Conservation (phyloP, 768 basidiomycete species). For the Lentinus brumalis region DNA sequence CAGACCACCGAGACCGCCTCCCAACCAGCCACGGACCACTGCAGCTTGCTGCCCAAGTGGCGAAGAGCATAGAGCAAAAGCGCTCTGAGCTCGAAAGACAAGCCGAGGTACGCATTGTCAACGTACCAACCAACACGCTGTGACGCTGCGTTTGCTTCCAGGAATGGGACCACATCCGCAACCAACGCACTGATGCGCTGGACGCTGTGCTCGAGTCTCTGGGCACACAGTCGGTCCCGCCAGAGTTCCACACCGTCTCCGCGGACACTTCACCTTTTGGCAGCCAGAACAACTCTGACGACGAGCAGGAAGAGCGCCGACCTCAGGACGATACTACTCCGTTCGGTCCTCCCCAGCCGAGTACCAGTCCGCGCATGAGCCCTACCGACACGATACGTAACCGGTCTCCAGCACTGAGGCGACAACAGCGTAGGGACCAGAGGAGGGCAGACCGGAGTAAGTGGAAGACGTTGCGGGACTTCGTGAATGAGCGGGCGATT, state of each 20-base stretch:
- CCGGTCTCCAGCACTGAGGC: constrained; percentile 21
- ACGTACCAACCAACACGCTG: neutral
- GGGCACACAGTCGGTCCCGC: constrained; percentile 72
- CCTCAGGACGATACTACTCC: constrained; percentile 24
- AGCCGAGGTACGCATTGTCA: constrained; percentile 51
- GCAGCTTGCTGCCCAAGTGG: constrained; percentile 72
- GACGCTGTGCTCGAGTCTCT: constrained; percentile 74
- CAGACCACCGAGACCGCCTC: neutral
- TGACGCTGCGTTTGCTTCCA: constrained; percentile 30
- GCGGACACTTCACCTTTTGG: constrained; percentile 79
- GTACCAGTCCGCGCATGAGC: constrained; percentile 32
- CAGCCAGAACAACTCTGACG: constrained; percentile 60
- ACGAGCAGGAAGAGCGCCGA: constrained; percentile 28
- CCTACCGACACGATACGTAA: constrained; percentile 45
- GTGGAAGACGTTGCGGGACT: constrained; percentile 86
- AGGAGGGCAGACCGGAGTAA: constrained; percentile 46
- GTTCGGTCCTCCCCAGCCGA: constrained; percentile 15
- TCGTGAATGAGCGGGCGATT: constrained; percentile 81
- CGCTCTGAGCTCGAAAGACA: constrained; percentile 59
- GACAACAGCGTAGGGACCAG: constrained; percentile 10
- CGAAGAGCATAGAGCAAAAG: constrained; percentile 75
- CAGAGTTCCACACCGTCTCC: constrained; percentile 64
- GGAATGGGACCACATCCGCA: constrained; percentile 74
- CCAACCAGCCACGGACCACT: neutral
- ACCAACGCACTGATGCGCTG: constrained; percentile 59